phyloP scores from a whole-genome alignment of 768 basidiomycete species.

The Paxillus rubicundulus region DNA sequence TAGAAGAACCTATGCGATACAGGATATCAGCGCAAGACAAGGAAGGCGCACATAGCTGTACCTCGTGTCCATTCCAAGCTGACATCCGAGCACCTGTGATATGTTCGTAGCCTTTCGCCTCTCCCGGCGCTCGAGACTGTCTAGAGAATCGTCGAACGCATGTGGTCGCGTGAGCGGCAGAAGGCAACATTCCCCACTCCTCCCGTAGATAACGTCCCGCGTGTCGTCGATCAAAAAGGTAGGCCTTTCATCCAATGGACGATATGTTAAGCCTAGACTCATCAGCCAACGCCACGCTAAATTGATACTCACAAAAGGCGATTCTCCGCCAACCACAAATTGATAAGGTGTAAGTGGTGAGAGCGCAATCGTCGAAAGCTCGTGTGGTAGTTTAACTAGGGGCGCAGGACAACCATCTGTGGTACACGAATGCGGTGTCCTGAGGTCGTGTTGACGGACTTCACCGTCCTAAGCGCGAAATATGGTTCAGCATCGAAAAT shows the following conservation, averaged over 20 bases:
- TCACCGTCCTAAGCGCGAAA: slow-evolving; percentile 65
- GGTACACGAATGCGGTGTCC: slow-evolving; percentile 64
- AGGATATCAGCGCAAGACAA: slow-evolving; percentile 10
- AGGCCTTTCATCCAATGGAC: slow-evolving; percentile 9
- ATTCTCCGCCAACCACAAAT: slow-evolving; percentile 81
- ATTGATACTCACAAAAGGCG: slow-evolving; percentile 58
- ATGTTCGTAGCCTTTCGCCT: slow-evolving; percentile 48
- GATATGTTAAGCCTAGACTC: background rate
- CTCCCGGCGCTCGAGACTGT: slow-evolving; percentile 32
- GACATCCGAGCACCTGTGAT: slow-evolving; percentile 79
- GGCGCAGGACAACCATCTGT: slow-evolving; percentile 62
- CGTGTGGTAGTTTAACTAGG: slow-evolving; percentile 60
- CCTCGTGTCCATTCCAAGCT: slow-evolving; percentile 70
- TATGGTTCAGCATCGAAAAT: slow-evolving; percentile 15
- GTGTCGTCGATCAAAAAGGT: slow-evolving; percentile 79
- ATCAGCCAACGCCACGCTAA: background rate
- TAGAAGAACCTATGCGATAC: slow-evolving; percentile 50
- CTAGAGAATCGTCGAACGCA: slow-evolving; percentile 83
- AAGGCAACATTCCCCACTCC: slow-evolving; percentile 67
- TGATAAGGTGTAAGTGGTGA: slow-evolving; percentile 81
- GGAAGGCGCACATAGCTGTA: slow-evolving; percentile 26
- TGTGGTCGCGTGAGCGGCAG: slow-evolving; percentile 53
- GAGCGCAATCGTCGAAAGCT: slow-evolving; percentile 70
- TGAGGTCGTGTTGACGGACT: slow-evolving; percentile 84
- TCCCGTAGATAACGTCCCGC: slow-evolving; percentile 55